phyloP scores from a whole-genome alignment of 2,329 filamentous ascomycete species.

The Stenocarpella maydis region DNA sequence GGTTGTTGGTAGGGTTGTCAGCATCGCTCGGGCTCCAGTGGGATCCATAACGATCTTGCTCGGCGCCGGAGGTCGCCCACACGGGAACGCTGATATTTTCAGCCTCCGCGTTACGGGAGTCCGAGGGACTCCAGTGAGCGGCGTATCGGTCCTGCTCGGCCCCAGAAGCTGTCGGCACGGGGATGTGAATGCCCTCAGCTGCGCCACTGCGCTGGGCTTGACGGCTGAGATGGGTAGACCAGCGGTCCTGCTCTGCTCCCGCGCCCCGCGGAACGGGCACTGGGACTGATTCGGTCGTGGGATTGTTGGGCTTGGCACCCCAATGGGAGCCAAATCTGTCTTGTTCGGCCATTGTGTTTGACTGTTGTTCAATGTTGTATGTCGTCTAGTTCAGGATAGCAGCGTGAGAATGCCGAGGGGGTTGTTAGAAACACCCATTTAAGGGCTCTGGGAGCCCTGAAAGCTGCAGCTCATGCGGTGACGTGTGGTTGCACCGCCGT shows the following conservation, averaged over 20 bases:
- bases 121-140: conserved; percentile 29
- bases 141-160: conserved; percentile 35
- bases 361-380: background rate
- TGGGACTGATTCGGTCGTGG: conserved; percentile 17
- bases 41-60: conserved; percentile 37
- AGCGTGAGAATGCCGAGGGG: no score
- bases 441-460: background rate
- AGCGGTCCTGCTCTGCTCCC: conserved; percentile 39
- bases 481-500: conserved; percentile 26
- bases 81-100: conserved; percentile 36
- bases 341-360: conserved; percentile 39
- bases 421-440: background rate
- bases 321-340: conserved; percentile 35
- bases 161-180: conserved; percentile 25
- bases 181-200: conserved; percentile 24
- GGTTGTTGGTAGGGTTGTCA: conserved; percentile 30
- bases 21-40: conserved; percentile 34
- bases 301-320: conserved; percentile 31
- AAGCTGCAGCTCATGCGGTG: conserved; percentile 23
- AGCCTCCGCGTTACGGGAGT: conserved; percentile 34
- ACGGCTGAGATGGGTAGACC: conserved; percentile 38
- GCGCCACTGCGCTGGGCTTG: conserved; percentile 28
- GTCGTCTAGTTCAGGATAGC: background rate
- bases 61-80: conserved; percentile 35
- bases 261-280: conserved; percentile 29